Evolutionary conservation across 352 stramenopile species (phyloP).

Genomic region (Phytophthora litchii): DNA sequence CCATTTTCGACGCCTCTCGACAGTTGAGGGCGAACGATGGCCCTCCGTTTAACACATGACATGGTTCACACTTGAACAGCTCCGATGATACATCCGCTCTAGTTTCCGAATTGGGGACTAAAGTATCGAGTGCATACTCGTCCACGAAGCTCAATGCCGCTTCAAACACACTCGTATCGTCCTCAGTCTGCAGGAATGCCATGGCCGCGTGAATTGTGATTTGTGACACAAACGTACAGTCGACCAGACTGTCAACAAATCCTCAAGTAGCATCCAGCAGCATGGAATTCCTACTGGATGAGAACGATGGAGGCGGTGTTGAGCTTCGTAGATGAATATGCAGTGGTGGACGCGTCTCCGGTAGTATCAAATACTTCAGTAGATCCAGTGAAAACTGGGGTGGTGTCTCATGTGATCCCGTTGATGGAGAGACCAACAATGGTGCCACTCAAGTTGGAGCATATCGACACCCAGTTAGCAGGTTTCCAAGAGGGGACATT

Average conservation of each 20-base stretch:
- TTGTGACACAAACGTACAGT: conserved; percentile 1
- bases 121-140: conserved; percentile 10
- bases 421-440: neutral
- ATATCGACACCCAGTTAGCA: neutral
- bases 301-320: too few species aligned
- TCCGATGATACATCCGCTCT: neutral
- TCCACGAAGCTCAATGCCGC: conserved; percentile 35
- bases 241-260: neutral
- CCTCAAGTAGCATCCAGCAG: too few species aligned
- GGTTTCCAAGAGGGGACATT: neutral
- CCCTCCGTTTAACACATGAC: conserved; percentile 6
- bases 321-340: too few species aligned
- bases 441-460: neutral
- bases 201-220: conserved; percentile 8
- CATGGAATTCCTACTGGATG: too few species aligned
- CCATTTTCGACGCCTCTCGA: conserved; percentile 19
- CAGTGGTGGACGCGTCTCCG: too few species aligned
- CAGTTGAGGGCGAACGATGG: conserved; percentile 23
- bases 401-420: too few species aligned
- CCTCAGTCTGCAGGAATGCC: conserved; percentile 27
- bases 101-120: neutral
- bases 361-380: too few species aligned
- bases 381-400: too few species aligned
- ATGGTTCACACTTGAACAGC: conserved; percentile 7
- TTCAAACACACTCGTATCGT: conserved; percentile 24